Base-by-base conservation (phyloP, 331 rosid genomes). In the Quercus lobata region DNA sequence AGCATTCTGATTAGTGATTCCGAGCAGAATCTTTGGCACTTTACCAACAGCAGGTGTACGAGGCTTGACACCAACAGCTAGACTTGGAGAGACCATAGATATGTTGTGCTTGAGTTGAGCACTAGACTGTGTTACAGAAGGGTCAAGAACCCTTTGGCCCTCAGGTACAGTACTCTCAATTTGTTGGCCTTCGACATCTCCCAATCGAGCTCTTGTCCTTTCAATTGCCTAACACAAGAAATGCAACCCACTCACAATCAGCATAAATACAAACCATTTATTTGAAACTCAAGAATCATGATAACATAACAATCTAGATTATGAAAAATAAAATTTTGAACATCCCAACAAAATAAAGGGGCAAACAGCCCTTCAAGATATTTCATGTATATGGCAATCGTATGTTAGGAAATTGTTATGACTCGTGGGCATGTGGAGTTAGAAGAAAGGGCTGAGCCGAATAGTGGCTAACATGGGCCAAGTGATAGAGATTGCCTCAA, bases 151-250 rank as follows among this genome's bases (percentile, higher is more conserved):
- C 53, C 77, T 57, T 18, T 69, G 92, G 44, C 83, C 87, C 34
- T 17, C 30, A 7, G 72, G 71, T 35, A 69, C 24, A 3, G 80
- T 80, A 75, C 57, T 81, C 35, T 72, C 93, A 56, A 32, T 58
- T 75, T 72, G 84, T 78, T 60, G 90, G 78, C 89, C 92, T 77
- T 90, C 87, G 72, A 10, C 81, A 6, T 79, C 91, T 79, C 84
- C 82, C 82, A 87, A 57, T 19, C 87, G 88, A 27, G 85, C 86
- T 77, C 97, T 90, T 69, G 92, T 93, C 76, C 97, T 91, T 83
- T 91, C 96, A 19, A 91, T 88, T 19, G 96, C 98, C 98, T 96
- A 49, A 62, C 30, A 60, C 2, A 18, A 5, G 32, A 60, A 11
- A 60, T 24, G 66, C 14, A 60, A 22, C 66, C 66, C 66, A 11